These are phyloP conservation scores for Bryum argenteum DNA, from an alignment of 225 moss, liverwort and hornwort genomes.

Conservation along the genomic window DNA sequence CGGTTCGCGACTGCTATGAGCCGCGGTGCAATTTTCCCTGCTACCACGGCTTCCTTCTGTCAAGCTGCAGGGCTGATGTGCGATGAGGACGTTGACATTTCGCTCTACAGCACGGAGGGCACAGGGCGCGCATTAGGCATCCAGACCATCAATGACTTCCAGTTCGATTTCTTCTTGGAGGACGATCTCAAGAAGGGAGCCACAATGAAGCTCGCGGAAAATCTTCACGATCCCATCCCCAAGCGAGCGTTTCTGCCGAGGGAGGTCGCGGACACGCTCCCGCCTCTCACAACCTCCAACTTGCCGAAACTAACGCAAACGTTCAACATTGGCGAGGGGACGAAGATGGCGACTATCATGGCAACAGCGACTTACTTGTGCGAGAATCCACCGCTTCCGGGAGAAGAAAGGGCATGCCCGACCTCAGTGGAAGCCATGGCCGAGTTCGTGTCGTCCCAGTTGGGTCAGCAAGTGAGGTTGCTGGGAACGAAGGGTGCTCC, in stretches of 20 bases:
- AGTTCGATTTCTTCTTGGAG: slow-evolving; percentile 48
- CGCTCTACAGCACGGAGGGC: slow-evolving; percentile 21
- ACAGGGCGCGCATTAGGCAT: slow-evolving; percentile 27
- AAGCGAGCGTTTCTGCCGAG: slow-evolving; percentile 43
- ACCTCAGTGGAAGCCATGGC: slow-evolving; percentile 43
- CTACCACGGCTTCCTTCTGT: slow-evolving; percentile 41
- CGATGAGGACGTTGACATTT: slow-evolving; percentile 37
- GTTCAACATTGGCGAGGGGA: slow-evolving; percentile 38
- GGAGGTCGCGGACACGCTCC: slow-evolving; percentile 34
- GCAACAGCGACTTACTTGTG: slow-evolving; percentile 36
- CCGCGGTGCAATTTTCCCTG: slow-evolving; percentile 40
- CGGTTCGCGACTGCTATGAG: slow-evolving; percentile 32
- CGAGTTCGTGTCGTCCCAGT: slow-evolving; percentile 40
- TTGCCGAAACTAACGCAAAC: slow-evolving; percentile 45
- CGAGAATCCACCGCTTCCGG: slow-evolving; percentile 39
- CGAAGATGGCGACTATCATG: slow-evolving; percentile 49
- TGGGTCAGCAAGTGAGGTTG: slow-evolving; percentile 34
- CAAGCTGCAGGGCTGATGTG: slow-evolving; percentile 38
- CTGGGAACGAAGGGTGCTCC: slow-evolving; percentile 40
- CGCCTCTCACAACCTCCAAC: slow-evolving; percentile 32
- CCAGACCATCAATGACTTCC: slow-evolving; percentile 49
- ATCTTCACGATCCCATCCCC: slow-evolving; percentile 48
- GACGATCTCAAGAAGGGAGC: slow-evolving; percentile 24
- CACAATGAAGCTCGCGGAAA: slow-evolving; percentile 38
- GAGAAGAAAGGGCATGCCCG: slow-evolving; percentile 40